A percentile compares a stretch with the other conserved stretches of the same genome.
phyloP scores from a whole-genome alignment of 306 rosid genomes.

The Morella rubra region DNA sequence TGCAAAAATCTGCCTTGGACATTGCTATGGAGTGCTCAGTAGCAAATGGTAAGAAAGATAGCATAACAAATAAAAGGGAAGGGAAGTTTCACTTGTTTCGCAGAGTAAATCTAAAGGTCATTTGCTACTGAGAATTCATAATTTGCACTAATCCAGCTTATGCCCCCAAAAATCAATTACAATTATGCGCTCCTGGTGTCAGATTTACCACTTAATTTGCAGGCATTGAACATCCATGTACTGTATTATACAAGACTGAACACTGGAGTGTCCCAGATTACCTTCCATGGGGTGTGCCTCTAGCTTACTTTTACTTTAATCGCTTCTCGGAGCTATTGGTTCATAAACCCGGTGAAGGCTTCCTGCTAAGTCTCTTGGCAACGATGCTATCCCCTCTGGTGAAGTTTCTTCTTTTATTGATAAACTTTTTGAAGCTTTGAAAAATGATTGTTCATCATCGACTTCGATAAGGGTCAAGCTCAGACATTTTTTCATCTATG shows the following conservation, averaged over 20 bases:
- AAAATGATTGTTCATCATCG: no score
- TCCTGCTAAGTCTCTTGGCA: conserved; percentile 49
- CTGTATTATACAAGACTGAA: conserved; percentile 48
- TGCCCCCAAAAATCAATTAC: background rate
- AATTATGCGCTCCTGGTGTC: background rate
- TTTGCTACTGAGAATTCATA: no score
- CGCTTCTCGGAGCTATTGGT: conserved; percentile 67
- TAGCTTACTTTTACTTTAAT: conserved; percentile 45
- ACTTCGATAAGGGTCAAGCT: background rate
- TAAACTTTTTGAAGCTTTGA: no score
- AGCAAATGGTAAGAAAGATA: conserved; percentile 39
- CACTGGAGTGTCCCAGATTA: conserved; percentile 62
- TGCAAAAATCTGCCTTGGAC: conserved; percentile 65
- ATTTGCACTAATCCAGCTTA: no score
- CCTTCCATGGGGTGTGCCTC: conserved; percentile 75
- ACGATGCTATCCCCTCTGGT: conserved; percentile 65
- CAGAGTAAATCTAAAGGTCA: background rate
- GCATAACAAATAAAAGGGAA: no score
- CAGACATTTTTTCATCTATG: background rate
- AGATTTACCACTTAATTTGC: conserved; percentile 4
- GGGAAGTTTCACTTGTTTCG: background rate
- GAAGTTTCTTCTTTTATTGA: background rate
- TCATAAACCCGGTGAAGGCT: conserved; percentile 67
- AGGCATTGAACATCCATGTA: conserved; percentile 60
- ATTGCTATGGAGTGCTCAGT: conserved; percentile 58